These are phyloP conservation scores for Saccharum hybrid DNA, from an alignment of 202 grass and related monocot species.

Conservation along the genomic window DNA sequence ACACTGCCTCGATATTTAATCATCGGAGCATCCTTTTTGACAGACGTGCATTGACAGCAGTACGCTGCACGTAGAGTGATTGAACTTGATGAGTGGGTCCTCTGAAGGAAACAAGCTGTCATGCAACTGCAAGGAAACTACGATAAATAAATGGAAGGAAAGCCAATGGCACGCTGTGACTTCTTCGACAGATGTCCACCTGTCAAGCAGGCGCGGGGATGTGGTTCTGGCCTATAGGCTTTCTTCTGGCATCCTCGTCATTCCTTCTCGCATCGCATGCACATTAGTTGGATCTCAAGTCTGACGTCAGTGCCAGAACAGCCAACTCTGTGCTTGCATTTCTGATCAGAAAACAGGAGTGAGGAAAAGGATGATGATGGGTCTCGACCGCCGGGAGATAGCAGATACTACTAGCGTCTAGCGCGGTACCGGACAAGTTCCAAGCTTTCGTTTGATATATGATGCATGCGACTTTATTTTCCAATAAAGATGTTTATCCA, in stretches of 20 bases:
- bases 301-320: background rate
- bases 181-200: background rate
- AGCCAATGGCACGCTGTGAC: conserved; percentile 21
- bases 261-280: background rate
- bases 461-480: background rate
- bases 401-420: background rate
- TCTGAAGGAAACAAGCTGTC: conserved; percentile 16
- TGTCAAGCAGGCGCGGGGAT: background rate
- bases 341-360: background rate
- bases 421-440: background rate
- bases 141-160: background rate
- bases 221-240: background rate
- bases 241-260: background rate
- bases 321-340: background rate
- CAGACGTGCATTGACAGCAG: background rate
- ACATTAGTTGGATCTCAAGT: background rate
- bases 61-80: background rate
- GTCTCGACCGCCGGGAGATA: background rate
- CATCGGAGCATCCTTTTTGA: background rate
- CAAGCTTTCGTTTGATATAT: background rate
- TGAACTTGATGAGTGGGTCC: too few relatives aligned
- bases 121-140: background rate
- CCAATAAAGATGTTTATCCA: too few relatives aligned
- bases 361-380: too few relatives aligned
- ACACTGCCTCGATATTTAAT: too few relatives aligned